phyloP scores from a whole-genome alignment of 2,329 filamentous ascomycete genomes.

The Plenodomus tracheiphilus region DNA sequence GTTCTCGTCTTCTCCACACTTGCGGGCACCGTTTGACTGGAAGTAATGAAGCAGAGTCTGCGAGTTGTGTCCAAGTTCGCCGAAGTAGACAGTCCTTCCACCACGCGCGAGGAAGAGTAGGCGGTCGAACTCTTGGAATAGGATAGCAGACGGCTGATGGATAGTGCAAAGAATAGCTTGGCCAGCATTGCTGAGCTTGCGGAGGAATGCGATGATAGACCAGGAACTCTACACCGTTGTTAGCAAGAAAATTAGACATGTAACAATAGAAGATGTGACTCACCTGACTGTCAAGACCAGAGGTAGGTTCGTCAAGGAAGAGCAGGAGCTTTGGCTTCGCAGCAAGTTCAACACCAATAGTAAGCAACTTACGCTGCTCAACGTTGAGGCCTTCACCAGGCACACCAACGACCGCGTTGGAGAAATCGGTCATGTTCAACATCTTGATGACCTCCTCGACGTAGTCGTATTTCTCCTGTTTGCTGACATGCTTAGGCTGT shows the following conservation, averaged over 20 bases:
- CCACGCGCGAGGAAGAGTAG: constrained; percentile 50
- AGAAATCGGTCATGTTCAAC: constrained; percentile 68
- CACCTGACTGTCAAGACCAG: constrained; percentile 62
- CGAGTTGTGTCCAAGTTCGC: constrained; percentile 51
- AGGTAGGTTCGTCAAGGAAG: constrained; percentile 63
- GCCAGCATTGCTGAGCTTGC: constrained; percentile 59
- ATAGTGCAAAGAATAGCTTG: constrained; percentile 54
- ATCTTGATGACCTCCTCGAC: constrained; percentile 68
- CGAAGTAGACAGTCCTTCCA: constrained; percentile 53
- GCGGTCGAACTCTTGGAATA: constrained; percentile 52
- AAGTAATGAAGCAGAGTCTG: constrained; percentile 57
- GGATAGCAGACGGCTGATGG: constrained; percentile 50
- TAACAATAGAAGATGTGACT: background rate
- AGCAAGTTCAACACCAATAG: constrained; percentile 72
- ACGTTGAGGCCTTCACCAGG: constrained; percentile 68
- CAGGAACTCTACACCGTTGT: constrained; percentile 54
- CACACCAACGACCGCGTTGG: constrained; percentile 66
- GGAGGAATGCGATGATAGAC: constrained; percentile 65
- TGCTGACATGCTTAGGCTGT: constrained; percentile 59
- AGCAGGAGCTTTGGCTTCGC: constrained; percentile 67
- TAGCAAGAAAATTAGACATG: constrained; percentile 4
- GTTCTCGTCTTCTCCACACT: constrained; percentile 65
- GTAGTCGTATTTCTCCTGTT: constrained; percentile 62
- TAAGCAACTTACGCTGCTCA: constrained; percentile 70
- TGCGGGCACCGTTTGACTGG: constrained; percentile 63